Base-by-base conservation (phyloP, 306 rosid genomes). In the Albizia julibrissin region DNA sequence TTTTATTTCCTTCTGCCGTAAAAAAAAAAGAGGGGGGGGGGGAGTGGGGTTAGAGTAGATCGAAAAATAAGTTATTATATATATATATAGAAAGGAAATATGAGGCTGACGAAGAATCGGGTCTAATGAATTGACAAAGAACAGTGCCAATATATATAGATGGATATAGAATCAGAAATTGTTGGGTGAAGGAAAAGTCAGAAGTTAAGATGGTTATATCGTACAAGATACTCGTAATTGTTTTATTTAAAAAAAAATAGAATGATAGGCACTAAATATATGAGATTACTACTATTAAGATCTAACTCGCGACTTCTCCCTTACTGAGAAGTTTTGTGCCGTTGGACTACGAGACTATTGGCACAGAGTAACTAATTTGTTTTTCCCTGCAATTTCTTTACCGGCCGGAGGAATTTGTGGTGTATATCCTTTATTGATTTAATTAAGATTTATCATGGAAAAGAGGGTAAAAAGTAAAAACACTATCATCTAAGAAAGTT, bases 161-260 rank as follows among this genome's bases (percentile, higher is more conserved):
- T 8, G 11, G 12, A 42, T 42, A 10, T 1, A 42, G 46, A 42
- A 42, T 42, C 46, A 42, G 46, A 42, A 42, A 42, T 42, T 42
- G 81, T 64, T 64, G 79, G 44, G 81, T 13, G 52, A 46, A 19
- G 77, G 54, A 77, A 84, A 89, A 87, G 92, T 87, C 86, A 79
- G 85, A 85, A 80, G 84, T 27, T 42, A 59, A 87, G 79, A 81
- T 73, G 79, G 79, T 79, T 79, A 65, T 59, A 77, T 66, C 75
- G 75, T 77, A 54, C 85, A 62, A 80, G 79, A 80, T 40, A 22
- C 8, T 37, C 14, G 13, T 43, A 10, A 10, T 43, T 43, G 3
- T 43, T 11, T 43, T 10, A 10, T 10, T 43, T 43, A 0, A 37
- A 37, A 37, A 37, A 37, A 43, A 43, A 10, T 43, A 43, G 47